A percentile compares a stretch with the other conserved stretches of the same genome.
These are phyloP conservation scores for Nyssa sinensis DNA, from an alignment of 148 eudicot genomes.

Conservation along the genomic window DNA sequence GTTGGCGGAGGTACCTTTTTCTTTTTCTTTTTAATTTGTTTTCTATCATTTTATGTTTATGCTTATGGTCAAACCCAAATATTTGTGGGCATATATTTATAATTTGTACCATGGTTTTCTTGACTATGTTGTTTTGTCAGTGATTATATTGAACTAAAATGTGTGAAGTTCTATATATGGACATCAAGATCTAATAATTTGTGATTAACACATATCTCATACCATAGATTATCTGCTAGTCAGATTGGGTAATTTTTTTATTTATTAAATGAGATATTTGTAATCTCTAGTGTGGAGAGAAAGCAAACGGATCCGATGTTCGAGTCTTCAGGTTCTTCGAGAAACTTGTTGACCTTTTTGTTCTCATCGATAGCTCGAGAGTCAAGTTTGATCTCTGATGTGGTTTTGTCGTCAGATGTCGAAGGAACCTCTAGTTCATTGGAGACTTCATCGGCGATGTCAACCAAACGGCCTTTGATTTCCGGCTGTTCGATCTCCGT, in stretches of 20 bases:
- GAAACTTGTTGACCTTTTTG: slow-evolving; percentile 20
- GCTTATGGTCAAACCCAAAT: not conserved
- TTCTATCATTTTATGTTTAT: not conserved
- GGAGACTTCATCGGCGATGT: slow-evolving; percentile 51
- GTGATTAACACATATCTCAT: not conserved
- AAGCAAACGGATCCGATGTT: slow-evolving; percentile 58
- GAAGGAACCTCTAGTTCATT: slow-evolving; percentile 16
- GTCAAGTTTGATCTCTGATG: slow-evolving; percentile 19
- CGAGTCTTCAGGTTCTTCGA: slow-evolving; percentile 66
- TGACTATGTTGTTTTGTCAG: too few relatives aligned
- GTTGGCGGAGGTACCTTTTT: slow-evolving; percentile 66
- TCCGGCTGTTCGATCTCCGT: slow-evolving; percentile 21
- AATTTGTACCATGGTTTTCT: too few relatives aligned
- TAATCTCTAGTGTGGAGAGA: not conserved
- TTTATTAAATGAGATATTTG: not conserved
- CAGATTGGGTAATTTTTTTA: not conserved
- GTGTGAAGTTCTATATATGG: too few relatives aligned
- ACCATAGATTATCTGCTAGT: not conserved
- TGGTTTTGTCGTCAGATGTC: slow-evolving; percentile 10
- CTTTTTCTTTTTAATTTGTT: not conserved
- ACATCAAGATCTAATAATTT: too few relatives aligned
- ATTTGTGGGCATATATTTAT: not conserved
- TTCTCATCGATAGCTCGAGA: slow-evolving; percentile 33
- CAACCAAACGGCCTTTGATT: slow-evolving; percentile 41
- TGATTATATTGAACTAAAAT: too few relatives aligned